Percentiles rank a stretch among this genome's conserved stretches.
Conservation (phyloP, 768 basidiomycete genomes). For the Paxillus rubicundulus region DNA sequence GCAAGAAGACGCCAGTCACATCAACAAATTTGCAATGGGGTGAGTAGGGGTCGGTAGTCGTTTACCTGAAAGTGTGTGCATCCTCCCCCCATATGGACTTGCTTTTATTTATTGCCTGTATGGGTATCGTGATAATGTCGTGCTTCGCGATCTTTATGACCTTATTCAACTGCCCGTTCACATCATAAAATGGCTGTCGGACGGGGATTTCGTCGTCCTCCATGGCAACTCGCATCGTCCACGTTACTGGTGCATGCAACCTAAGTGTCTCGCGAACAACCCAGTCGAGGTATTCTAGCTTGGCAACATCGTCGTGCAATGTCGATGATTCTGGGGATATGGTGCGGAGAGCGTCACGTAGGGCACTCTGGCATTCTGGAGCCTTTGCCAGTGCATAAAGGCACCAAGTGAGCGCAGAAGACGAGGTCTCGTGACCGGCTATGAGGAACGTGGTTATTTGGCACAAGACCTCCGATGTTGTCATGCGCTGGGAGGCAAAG, state of each 20-base stretch:
- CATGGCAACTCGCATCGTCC: constrained; percentile 53
- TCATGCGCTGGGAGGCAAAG: constrained; percentile 46
- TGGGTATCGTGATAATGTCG: constrained; percentile 59
- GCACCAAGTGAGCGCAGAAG: constrained; percentile 59
- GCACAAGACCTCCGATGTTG: constrained; percentile 53
- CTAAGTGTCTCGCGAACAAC: constrained; percentile 59
- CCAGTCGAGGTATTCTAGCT: constrained; percentile 58
- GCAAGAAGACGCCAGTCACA: constrained; percentile 18
- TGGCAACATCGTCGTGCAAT: constrained; percentile 31
- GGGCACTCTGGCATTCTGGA: constrained; percentile 42
- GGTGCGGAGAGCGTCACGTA: constrained; percentile 45
- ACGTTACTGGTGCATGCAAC: constrained; percentile 55
- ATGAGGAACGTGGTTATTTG: constrained; percentile 66
- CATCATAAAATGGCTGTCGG: constrained; percentile 30
- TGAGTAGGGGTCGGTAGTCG: constrained; percentile 20
- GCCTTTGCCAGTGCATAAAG: constrained; percentile 53
- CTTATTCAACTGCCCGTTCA: constrained; percentile 28
- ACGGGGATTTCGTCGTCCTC: constrained; percentile 54
- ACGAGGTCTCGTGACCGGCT: constrained; percentile 64
- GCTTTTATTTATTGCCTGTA: constrained; percentile 58
- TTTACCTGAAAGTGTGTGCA: constrained; percentile 57
- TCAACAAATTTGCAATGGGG: constrained; percentile 21
- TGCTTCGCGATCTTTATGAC: constrained; percentile 42
- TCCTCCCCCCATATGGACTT: constrained; percentile 61
- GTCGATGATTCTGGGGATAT: constrained; percentile 19